Evolutionary conservation across 352 stramenopile species (phyloP).

Genomic region (Halophytophthora polymorphica): DNA sequence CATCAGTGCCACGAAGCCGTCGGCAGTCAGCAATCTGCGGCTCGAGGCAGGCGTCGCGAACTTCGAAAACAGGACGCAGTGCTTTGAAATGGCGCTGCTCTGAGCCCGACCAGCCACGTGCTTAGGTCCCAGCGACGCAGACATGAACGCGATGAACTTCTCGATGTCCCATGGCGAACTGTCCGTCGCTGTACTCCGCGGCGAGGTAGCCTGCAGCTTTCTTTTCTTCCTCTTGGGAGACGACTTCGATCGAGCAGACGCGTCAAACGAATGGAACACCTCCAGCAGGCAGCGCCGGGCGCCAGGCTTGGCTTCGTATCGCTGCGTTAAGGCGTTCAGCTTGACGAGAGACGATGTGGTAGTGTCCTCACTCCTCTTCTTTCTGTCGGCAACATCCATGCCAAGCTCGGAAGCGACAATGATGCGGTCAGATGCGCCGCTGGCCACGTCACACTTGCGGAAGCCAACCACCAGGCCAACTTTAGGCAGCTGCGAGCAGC

Average conservation of each 20-base stretch:
- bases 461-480: constrained; percentile 47
- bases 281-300: constrained; percentile 25
- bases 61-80: constrained; percentile 72
- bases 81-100: constrained; percentile 27
- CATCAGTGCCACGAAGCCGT: constrained; percentile 47
- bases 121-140: constrained; percentile 18
- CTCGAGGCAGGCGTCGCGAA: constrained; percentile 36
- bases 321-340: constrained; percentile 13
- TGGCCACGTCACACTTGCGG: constrained; percentile 27
- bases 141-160: constrained; percentile 61
- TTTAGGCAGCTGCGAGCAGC: constrained; percentile 34
- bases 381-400: constrained; percentile 17
- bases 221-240: constrained; percentile 57
- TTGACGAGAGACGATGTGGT: constrained; percentile 17
- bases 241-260: neutral
- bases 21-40: constrained; percentile 24
- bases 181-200: constrained; percentile 4
- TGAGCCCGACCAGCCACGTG: constrained; percentile 2
- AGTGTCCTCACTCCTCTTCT: constrained; percentile 7
- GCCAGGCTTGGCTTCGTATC: constrained; percentile 24
- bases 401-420: constrained; percentile 28
- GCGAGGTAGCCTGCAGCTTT: constrained; percentile 26
- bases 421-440: constrained; percentile 22
- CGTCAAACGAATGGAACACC: constrained; percentile 43
- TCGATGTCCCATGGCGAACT: constrained; percentile 54